Base-by-base conservation (phyloP, 2,329 filamentous ascomycete genomes). In the Arthrinium puccinioides region DNA sequence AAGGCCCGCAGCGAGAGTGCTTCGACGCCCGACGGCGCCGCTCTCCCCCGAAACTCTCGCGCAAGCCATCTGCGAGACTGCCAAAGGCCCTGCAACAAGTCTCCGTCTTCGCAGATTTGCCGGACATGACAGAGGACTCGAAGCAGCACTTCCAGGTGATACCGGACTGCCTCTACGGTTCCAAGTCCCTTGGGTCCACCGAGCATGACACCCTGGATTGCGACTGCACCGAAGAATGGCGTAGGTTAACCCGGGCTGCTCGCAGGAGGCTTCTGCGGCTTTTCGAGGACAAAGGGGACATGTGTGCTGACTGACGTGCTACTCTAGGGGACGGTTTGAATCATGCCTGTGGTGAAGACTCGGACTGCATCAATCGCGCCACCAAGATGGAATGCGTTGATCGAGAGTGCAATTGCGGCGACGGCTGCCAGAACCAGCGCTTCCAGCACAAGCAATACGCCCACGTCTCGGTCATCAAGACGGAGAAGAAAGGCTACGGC, bases 321-420 rank as follows among this genome's bases (percentile, higher is more conserved):
- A 44, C 25, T 8, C 21, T 16, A 83, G 79, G 63, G 24, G 66
- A 78, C 57, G 73, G 74, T 44, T 60, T 65, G 46, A 98, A 98
- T 60, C 64, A 82, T 63, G 89, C 92, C 34, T 98, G 92, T 60
- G 90, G 87, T 47, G 89, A 96, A 53, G 87, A 96, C 61, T 94
- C 89, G 13, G 90, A 97, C 61, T 98, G 92, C 64, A 98, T 98
- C 70, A 98, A 98, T 62, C 85, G 92, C 53, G 86, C 87, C 40
- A 97, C 90, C 41, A 97, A 96, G 62, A 95, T 97, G 78, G 92
- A 98, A 66, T 98, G 92, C 59, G 74, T 86, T 24, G 70, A 74
- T 45, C 79, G 79, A 43, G 84, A 89, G 49, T 92, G 89, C 62
- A 86, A 87, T 55, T 98, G 92, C 61, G 89, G 89, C 38, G 69